Evolutionary conservation across 2,329 filamentous ascomycete species (phyloP), one percentile per base, ranked within the genome.

Genomic region (Calycina marina): DNA sequence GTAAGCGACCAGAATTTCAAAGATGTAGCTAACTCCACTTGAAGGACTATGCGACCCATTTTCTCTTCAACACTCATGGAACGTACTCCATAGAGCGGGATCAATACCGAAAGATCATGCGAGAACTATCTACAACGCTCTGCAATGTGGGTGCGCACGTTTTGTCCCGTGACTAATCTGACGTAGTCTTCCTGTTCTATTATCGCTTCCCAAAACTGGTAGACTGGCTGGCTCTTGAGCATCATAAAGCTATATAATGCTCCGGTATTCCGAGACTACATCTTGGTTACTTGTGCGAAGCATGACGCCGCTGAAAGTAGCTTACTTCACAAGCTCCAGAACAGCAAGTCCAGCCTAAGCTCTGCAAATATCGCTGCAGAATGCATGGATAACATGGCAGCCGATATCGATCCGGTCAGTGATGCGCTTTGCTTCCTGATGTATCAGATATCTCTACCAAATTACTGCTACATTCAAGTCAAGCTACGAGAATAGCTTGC

Each of bases 201-300:
- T 45, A 47, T 57, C 94, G 94, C 61, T 94, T 94, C 57, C 88
- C 88, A 25, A 94, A 85, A 25, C 93, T 96, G 51, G 86, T 94
- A 57, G 93, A 93, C 55, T 93, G 85, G 2, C 93, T 96, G 54
- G 88, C 63, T 92, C 90, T 57, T 75, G 14, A 28, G 26, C 2
- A 13, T 84, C 46, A 90, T 94, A 55, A 77, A 80, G 46, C 40
- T 44, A 6, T 34, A 40, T 15, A 37, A 39, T 8, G 35, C 41
- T 1, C 73, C 73, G 0, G 52, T 73, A 26, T 67, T 72, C 8
- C 67, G 76, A 43, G 47, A 61, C 14, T 72, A 73, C 41, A 72
- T 78, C 10, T 53, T 74, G 10, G 56, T 63, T 8, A 63, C 65
- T 11, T 62, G 60, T 31, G 51, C 56, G 24, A 57, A 61, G 34